These are phyloP conservation scores for Rutstroemia sp. DNA, from an alignment of 2,329 filamentous ascomycete genomes.

Conservation along the genomic window DNA sequence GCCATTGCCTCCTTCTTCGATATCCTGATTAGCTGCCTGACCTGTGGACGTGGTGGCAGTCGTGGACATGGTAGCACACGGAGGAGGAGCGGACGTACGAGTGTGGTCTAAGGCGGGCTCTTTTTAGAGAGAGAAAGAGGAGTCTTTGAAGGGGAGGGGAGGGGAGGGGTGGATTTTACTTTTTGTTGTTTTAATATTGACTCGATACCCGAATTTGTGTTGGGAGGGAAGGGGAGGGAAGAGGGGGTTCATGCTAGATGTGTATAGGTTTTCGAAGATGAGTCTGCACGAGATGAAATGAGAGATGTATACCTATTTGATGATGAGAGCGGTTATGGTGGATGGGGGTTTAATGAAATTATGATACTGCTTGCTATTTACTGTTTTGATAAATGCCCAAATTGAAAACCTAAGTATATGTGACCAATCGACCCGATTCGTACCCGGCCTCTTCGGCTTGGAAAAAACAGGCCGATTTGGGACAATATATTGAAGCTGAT, in stretches of 20 bases:
- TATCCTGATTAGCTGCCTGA: slow-evolving; percentile 32
- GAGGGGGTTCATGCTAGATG: neutral
- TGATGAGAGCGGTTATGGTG: neutral
- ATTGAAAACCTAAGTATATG: too few species aligned
- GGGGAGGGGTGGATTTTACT: neutral
- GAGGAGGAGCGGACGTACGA: slow-evolving; percentile 14
- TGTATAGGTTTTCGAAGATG: neutral
- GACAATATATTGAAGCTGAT: too few species aligned
- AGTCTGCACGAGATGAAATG: neutral
- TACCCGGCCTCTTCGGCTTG: too few species aligned
- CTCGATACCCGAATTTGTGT: neutral
- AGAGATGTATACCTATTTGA: neutral
- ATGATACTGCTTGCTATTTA: neutral
- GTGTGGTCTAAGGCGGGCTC: slow-evolving; percentile 16
- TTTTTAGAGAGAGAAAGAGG: neutral
- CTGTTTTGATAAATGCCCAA: too few species aligned
- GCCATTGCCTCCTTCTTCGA: slow-evolving; percentile 30
- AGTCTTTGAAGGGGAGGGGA: neutral
- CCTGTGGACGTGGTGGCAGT: slow-evolving; percentile 30
- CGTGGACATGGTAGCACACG: neutral
- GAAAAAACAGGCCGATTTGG: too few species aligned
- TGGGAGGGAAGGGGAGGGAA: neutral
- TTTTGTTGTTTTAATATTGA: neutral
- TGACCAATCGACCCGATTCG: too few species aligned
- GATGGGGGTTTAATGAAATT: neutral